phyloP scores from a whole-genome alignment of 2,329 filamentous ascomycete species.

The Clonostachys sp. region DNA sequence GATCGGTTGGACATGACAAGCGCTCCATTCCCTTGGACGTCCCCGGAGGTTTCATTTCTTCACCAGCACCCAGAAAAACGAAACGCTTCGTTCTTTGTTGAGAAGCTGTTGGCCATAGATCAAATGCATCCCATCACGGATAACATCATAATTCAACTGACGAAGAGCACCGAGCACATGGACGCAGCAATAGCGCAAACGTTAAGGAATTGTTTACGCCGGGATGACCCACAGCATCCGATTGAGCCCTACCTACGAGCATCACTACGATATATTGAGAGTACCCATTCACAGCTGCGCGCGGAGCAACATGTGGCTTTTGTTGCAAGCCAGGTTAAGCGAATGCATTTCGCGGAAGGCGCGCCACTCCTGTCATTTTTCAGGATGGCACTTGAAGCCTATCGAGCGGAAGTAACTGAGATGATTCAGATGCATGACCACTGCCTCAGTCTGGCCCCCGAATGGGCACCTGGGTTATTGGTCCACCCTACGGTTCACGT shows the following conservation, averaged over 20 bases:
- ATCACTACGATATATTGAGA: constrained; percentile 46
- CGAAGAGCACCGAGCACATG: constrained; percentile 45
- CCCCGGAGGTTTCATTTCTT: constrained; percentile 39
- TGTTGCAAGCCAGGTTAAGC: constrained; percentile 34
- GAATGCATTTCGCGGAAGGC: constrained; percentile 42
- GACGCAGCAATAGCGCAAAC: constrained; percentile 47
- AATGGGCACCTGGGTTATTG: constrained; percentile 49
- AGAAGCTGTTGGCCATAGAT: constrained; percentile 61
- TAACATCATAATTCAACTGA: constrained; percentile 52
- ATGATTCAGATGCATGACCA: constrained; percentile 7
- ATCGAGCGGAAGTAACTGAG: constrained; percentile 16
- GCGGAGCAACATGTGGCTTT: constrained; percentile 35
- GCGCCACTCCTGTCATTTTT: constrained; percentile 42
- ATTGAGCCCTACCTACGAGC: constrained; percentile 55
- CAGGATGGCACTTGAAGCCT: constrained; percentile 17
- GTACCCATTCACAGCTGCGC: constrained; percentile 23
- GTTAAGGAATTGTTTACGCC: constrained; percentile 48
- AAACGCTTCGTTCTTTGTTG: constrained; percentile 48
- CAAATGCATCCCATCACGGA: constrained; percentile 48
- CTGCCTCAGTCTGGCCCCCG: constrained; percentile 19
- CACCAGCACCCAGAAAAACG: constrained; percentile 26
- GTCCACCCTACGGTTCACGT: constrained; percentile 38
- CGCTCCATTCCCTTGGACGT: constrained; percentile 35
- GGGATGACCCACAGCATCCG: constrained; percentile 30
- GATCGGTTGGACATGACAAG: constrained; percentile 30